Evolutionary conservation across 345 rosid species (phyloP).

Genomic region (Ceriops decandra): DNA sequence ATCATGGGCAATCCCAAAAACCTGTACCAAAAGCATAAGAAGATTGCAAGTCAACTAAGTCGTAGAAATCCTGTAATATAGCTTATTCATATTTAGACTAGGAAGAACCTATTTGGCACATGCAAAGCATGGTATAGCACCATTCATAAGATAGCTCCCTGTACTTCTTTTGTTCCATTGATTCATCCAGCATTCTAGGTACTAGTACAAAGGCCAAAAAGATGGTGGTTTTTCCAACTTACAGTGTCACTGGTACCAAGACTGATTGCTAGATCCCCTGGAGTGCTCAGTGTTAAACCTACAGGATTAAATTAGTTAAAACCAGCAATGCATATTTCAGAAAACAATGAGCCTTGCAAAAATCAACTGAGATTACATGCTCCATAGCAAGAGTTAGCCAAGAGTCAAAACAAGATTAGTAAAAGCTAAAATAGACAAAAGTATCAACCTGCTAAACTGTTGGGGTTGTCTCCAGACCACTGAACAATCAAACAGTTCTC

Average conservation of each 20-base stretch:
- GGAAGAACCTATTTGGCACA: no score
- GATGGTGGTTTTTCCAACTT: slow-evolving; percentile 23
- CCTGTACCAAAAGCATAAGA: slow-evolving; percentile 38
- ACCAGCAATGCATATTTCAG: no score
- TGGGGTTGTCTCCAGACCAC: slow-evolving; percentile 99
- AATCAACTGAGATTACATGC: neutral
- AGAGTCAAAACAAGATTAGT: neutral
- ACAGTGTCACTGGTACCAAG: slow-evolving; percentile 94
- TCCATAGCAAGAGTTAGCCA: neutral
- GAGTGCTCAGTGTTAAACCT: slow-evolving; percentile 79
- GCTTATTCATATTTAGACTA: no score
- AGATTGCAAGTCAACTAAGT: neutral
- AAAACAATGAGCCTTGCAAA: neutral
- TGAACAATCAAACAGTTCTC: slow-evolving; percentile 75
- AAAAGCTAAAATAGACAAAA: slow-evolving; percentile 2
- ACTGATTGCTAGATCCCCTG: slow-evolving; percentile 90
- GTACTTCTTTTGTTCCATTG: no score
- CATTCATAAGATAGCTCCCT: no score
- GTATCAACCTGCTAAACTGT: slow-evolving; percentile 83
- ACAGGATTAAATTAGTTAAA: slow-evolving; percentile 20
- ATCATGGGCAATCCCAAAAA: slow-evolving; percentile 75
- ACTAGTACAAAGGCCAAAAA: neutral
- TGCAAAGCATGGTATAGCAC: no score
- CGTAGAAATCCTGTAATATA: neutral
- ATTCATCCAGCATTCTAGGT: neutral